Base-by-base conservation (phyloP, 768 basidiomycete genomes). In the Rhizopogon roseolus region DNA sequence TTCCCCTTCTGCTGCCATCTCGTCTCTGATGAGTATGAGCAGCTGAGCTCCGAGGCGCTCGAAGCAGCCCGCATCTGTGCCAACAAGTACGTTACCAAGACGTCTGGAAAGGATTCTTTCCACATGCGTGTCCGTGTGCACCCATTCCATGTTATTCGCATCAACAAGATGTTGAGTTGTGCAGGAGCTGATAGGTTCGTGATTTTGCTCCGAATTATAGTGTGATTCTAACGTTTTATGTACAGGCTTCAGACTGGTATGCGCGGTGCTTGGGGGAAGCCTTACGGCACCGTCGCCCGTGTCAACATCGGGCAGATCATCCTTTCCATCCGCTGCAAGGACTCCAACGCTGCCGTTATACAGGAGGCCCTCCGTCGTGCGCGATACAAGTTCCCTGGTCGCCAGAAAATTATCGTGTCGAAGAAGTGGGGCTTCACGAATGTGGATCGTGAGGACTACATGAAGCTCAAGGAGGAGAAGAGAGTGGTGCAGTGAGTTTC, bases 91-190 rank as follows among this genome's bases (percentile, higher is more conserved):
- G 88, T 98, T 59, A 96, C 93, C 66, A 98, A 99, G 85, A 93
- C 90, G 4, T 85, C 89, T 29, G 96, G 97, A 66, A 98, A 98
- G 79, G 96, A 99, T 65, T 91, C 95, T 5, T 98, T 99, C 94
- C 96, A 99, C 72, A 71, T 98, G 72, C 85, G 96, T 62, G 93
- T 99, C 63, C 90, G 94, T 57, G 92, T 91, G 54, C 96, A 99
- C 78, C 97, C 96, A 41, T 97, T 88, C 92, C 97, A 99, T 71
- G 93, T 98, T 65, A 74, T 99, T 76, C 90, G 97, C 59, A 97
- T 97, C 86, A 97, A 98, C 90, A 98, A 99, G 87, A 98, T 97
- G 92, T 90, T 98, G 81, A 90, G 88, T 55, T 98, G 97, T 71
- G 97, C 97, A 64, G 96, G 97, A 63, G 95, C 97, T 65, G 97